These are phyloP conservation scores for Penicillium capsulatum DNA, from an alignment of 2,329 filamentous ascomycete genomes.

Conservation along the genomic window DNA sequence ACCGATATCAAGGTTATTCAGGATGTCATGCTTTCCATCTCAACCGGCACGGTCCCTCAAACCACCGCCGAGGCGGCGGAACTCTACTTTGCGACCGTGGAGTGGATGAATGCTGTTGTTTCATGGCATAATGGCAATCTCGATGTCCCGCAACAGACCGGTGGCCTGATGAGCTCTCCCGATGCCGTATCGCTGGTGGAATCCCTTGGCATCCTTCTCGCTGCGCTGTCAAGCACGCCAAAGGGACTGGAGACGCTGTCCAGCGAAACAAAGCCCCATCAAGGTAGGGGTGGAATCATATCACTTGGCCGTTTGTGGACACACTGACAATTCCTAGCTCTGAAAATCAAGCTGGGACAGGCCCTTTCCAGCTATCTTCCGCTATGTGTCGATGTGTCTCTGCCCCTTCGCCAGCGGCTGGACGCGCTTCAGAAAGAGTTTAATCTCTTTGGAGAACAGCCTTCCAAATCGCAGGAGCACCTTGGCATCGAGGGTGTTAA, in stretches of 20 bases:
- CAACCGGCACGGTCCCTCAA: conserved; percentile 32
- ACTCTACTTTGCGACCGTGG: conserved; percentile 32
- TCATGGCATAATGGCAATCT: conserved; percentile 32
- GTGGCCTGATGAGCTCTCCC: conserved; percentile 32
- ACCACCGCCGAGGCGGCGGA: conserved; percentile 29
- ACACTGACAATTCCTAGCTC: conserved; percentile 16
- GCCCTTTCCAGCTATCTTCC: conserved; percentile 40
- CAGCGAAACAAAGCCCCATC: conserved; percentile 17
- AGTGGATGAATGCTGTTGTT: conserved; percentile 40
- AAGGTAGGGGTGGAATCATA: conserved; percentile 26
- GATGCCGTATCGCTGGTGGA: conserved; percentile 42
- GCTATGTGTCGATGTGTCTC: conserved; percentile 38
- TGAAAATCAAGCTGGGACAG: conserved; percentile 37
- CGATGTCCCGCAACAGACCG: conserved; percentile 25
- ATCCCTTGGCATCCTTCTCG: conserved; percentile 40
- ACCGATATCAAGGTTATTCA: conserved; percentile 42
- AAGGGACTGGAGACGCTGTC: conserved; percentile 38
- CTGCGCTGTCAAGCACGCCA: conserved; percentile 35
- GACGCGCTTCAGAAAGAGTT: conserved; percentile 42
- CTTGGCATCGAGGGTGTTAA: conserved; percentile 42
- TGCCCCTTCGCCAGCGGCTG: conserved; percentile 37
- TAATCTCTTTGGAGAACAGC: conserved; percentile 39
- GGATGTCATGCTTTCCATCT: conserved; percentile 39
- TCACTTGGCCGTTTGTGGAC: neutral
- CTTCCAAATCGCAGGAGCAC: conserved; percentile 42